phyloP scores from a whole-genome alignment of 352 stramenopile genomes.

The Phytophthora meadii region DNA sequence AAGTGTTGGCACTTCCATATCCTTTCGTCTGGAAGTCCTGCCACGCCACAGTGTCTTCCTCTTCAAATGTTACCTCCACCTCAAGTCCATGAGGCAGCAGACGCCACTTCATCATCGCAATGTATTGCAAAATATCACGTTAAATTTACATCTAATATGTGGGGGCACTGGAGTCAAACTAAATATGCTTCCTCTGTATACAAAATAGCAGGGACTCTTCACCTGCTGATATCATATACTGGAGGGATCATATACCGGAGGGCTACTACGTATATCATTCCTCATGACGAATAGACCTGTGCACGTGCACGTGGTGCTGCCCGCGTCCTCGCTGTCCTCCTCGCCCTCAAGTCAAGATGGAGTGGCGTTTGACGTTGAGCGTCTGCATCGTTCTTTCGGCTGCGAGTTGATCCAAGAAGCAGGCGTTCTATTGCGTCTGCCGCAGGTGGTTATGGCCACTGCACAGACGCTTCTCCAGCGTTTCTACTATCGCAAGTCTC shows the following conservation, averaged over 20 bases:
- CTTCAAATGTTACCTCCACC: constrained; percentile 31
- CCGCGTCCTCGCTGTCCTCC: constrained; percentile 38
- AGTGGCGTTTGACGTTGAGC: constrained; percentile 40
- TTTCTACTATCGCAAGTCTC: constrained; percentile 90
- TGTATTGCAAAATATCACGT: neutral
- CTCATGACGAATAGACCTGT: constrained; percentile 30
- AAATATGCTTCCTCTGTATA: too few relatives aligned
- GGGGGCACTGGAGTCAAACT: too few relatives aligned
- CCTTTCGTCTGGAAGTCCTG: constrained; percentile 20
- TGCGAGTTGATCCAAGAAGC: constrained; percentile 93
- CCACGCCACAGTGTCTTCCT: constrained; percentile 23
- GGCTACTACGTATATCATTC: neutral
- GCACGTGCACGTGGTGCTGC: constrained; percentile 55
- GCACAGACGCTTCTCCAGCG: constrained; percentile 92
- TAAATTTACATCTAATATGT: constrained; percentile 18
- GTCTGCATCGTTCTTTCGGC: constrained; percentile 82
- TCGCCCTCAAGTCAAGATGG: constrained; percentile 68
- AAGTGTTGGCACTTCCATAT: neutral
- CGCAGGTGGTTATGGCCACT: constrained; percentile 91
- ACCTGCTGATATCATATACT: too few relatives aligned
- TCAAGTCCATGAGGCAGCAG: constrained; percentile 5
- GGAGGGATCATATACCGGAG: too few relatives aligned
- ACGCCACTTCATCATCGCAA: constrained; percentile 24
- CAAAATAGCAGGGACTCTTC: too few relatives aligned
- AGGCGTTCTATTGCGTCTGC: constrained; percentile 83